phyloP scores from a whole-genome alignment of 306 rosid genomes.

The Begonia fuchsioides region DNA sequence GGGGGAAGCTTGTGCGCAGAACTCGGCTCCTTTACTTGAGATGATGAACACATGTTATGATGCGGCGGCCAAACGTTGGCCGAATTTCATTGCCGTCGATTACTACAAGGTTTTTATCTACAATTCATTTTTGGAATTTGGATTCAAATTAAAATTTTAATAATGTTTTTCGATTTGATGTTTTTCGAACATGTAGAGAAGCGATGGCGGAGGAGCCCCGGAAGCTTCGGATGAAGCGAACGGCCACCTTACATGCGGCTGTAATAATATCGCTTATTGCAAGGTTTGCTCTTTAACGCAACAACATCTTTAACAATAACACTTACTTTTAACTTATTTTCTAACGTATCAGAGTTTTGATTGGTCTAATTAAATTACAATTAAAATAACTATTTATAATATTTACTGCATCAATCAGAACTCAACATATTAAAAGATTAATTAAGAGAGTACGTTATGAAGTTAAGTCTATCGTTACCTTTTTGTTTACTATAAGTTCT shows the following conservation, averaged over 20 bases:
- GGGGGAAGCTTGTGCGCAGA: conserved; percentile 41
- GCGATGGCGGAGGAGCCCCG: conserved; percentile 93
- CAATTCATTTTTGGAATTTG: background rate
- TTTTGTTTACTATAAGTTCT: no score
- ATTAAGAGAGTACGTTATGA: no score
- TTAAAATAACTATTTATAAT: no score
- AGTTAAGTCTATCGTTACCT: no score
- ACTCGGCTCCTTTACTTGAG: conserved; percentile 50
- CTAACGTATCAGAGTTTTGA: no score
- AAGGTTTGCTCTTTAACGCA: conserved; percentile 36
- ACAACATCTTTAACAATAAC: no score
- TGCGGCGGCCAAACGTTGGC: conserved; percentile 68
- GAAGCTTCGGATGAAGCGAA: conserved; percentile 80
- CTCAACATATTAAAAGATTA: no score
- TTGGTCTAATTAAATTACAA: no score
- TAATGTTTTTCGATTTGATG: background rate
- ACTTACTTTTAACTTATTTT: no score
- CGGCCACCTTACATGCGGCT: conserved; percentile 89
- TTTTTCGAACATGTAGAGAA: conserved; percentile 37
- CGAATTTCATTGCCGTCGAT: conserved; percentile 91
- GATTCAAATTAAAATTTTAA: background rate
- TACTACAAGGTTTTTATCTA: conserved; percentile 44
- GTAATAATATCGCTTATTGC: conserved; percentile 81
- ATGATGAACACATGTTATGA: conserved; percentile 47
- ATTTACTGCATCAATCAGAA: no score